Evolutionary conservation across 2,329 filamentous ascomycete genomes (phyloP).

Genomic region (Xylariaceae sp.): DNA sequence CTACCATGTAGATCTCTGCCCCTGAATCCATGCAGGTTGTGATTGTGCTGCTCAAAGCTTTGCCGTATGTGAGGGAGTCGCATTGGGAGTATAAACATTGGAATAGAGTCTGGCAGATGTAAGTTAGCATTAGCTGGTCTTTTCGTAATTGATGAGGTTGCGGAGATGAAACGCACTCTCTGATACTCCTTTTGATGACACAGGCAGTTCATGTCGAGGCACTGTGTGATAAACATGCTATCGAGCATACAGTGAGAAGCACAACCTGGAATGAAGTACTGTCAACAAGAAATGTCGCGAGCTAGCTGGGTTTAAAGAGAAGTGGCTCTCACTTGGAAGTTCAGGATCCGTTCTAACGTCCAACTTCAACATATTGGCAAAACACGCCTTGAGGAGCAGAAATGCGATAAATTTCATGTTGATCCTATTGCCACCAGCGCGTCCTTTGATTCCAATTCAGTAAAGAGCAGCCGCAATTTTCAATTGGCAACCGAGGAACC

Average conservation of each 20-base stretch:
- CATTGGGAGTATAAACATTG: conserved; percentile 35
- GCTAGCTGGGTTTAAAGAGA: not conserved
- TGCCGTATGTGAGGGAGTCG: conserved; percentile 29
- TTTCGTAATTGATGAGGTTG: not conserved
- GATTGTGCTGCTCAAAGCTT: conserved; percentile 29
- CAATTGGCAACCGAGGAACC: not conserved
- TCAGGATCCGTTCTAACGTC: conserved; percentile 18
- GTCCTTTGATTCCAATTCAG: not conserved
- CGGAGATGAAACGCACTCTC: conserved; percentile 15
- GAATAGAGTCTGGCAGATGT: conserved; percentile 25
- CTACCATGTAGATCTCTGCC: conserved; percentile 31
- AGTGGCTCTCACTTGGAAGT: conserved; percentile 22
- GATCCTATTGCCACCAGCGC: not conserved
- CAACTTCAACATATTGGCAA: conserved; percentile 20
- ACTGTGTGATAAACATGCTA: conserved; percentile 33
- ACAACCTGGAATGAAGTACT: conserved; percentile 18
- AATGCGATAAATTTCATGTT: conserved; percentile 22
- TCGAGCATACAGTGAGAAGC: conserved; percentile 31
- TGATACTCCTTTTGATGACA: conserved; percentile 32
- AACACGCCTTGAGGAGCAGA: conserved; percentile 16
- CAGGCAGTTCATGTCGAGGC: conserved; percentile 30
- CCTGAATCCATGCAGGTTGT: conserved; percentile 28
- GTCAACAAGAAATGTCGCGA: conserved; percentile 8
- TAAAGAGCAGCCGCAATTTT: not conserved
- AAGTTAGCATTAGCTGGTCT: not conserved